Evolutionary conservation across 78 protist genomes (phyloP), one percentile per base, ranked within the genome.

Genomic region (Dictyostelium firmibasis): DNA sequence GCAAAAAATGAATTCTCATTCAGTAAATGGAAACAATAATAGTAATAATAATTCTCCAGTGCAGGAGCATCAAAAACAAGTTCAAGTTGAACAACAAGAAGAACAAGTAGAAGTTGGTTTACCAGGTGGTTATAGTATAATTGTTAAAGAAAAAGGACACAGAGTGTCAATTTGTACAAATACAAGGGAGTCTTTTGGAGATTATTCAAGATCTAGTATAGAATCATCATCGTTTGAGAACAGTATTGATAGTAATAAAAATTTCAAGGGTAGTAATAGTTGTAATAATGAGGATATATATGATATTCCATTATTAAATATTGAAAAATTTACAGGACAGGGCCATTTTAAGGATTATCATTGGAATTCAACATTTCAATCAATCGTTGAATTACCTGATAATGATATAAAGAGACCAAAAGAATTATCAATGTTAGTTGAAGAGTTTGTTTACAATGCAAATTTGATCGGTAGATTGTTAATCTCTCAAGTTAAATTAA

Each of bases 391-490:
- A 3, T 18, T 60, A 33, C 62, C 69, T 13, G 84, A 78, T 41
- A 38, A 72, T 14, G 85, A 53, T 69, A 25, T 29, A 47, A 57
- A 62, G 4, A 88, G 70, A 81, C 72, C 50, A 41, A 60, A 69
- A 70, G 47, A 27, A 62, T 78, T 88, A 10, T 81, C 86, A 60
- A 88, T 35, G 20, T 25, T 79, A 23, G 75, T 85, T 3, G 74
- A 81, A 60, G 86, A 94, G 67, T 94, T 94, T 89, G 93, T 94
- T 16, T 81, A 86, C 38, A 53, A 72, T 76, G 96, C 96, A 36
- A 53, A 94, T 53, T 64, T 81, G 50, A 86, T 87, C 76, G 96
- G 96, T 35, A 94, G 87, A 35, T 44, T 94, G n/a, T 86, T 94
- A 36, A 94, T 94, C 13, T 94, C 96, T 13, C 93, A 94, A 76